A percentile compares a stretch with the other conserved stretches of the same genome.
Evolutionary conservation across 2,329 filamentous ascomycete species (phyloP).

Genomic region (Botryotinia convoluta): DNA sequence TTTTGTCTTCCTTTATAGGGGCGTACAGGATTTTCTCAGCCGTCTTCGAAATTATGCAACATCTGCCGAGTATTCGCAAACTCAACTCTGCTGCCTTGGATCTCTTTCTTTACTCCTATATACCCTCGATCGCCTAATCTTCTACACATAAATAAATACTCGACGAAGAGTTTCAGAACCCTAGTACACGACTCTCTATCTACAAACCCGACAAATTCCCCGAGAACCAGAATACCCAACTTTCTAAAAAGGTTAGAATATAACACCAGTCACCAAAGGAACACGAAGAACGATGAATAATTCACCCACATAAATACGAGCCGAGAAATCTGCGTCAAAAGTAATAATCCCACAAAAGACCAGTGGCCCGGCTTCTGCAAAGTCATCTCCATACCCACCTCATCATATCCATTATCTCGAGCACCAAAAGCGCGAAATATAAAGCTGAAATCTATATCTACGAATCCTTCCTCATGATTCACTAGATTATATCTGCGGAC

Average conservation of each 20-base stretch:
- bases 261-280: accelerated
- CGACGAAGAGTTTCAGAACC: not conserved
- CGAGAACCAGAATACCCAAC: not conserved
- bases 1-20: not conserved
- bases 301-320: not conserved
- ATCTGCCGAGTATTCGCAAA: too few species aligned
- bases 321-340: not conserved
- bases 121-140: not conserved
- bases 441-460: not conserved
- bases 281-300: accelerated
- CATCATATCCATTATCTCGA: not conserved
- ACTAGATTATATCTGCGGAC: not conserved
- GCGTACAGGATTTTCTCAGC: too few species aligned
- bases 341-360: not conserved
- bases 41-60: too few species aligned
- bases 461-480: not conserved
- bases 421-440: not conserved
- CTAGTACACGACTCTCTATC: not conserved
- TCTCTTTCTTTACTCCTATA: not conserved
- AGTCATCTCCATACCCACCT: not conserved
- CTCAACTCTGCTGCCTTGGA: not conserved
- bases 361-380: accelerated
- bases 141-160: not conserved
- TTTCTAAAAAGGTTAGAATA: accelerated
- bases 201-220: too few species aligned